These are phyloP conservation scores for Leccinum subtestaceum DNA, from an alignment of 768 basidiomycete genomes.

Conservation along the genomic window DNA sequence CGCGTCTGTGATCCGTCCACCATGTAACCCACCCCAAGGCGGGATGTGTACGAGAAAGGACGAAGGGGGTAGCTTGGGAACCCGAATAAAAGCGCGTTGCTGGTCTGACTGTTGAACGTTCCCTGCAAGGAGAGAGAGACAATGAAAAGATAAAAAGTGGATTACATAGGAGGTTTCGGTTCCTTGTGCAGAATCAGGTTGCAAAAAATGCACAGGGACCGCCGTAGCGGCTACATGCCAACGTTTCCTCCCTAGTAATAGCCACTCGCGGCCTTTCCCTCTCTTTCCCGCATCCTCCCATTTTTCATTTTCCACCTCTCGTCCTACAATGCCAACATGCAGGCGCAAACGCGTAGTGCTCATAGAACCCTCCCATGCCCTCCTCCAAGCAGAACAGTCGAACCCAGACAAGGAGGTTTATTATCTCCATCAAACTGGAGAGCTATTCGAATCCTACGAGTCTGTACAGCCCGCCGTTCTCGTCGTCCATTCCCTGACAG, in stretches of 20 bases:
- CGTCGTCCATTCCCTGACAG: slow-evolving; percentile 26
- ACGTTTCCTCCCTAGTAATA: slow-evolving; percentile 50
- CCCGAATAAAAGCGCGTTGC: slow-evolving; percentile 7
- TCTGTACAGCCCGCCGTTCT: slow-evolving; percentile 41
- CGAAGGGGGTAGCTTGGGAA: not conserved
- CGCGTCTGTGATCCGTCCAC: slow-evolving; percentile 12
- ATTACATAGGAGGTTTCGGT: slow-evolving; percentile 20
- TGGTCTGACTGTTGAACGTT: slow-evolving; percentile 3
- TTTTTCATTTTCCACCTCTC: slow-evolving; percentile 43
- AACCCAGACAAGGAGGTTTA: slow-evolving; percentile 78
- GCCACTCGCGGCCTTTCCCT: slow-evolving; percentile 56
- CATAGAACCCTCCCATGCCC: slow-evolving; percentile 72
- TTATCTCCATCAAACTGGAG: slow-evolving; percentile 91
- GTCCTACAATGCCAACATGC: slow-evolving; percentile 75
- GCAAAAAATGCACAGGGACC: slow-evolving; percentile 30
- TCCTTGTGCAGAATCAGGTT: slow-evolving; percentile 25
- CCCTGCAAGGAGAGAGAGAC: not conserved
- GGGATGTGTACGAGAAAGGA: not conserved
- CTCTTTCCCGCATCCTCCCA: slow-evolving; percentile 55
- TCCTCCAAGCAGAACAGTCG: slow-evolving; percentile 61
- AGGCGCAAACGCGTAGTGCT: slow-evolving; percentile 88
- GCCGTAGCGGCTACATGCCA: slow-evolving; percentile 38
- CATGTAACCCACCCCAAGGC: not conserved
- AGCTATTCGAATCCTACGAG: slow-evolving; percentile 98
- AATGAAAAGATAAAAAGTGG: slow-evolving; percentile 6